Evolutionary conservation across 192 early-diverging fungal species (phyloP).

Genomic region (Podochytrium sp.): DNA sequence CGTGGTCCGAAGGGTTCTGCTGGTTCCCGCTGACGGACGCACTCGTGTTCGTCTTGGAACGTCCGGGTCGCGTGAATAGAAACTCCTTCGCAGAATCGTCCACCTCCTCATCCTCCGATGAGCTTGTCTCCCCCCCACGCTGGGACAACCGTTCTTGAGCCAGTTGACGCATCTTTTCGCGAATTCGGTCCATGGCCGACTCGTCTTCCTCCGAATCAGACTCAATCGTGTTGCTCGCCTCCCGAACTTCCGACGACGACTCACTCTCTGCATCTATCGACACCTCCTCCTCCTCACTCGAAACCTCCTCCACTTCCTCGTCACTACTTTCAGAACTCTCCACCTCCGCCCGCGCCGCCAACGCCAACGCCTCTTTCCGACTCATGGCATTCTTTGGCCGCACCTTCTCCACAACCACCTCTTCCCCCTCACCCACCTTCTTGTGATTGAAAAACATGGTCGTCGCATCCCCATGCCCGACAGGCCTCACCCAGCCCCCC

Average conservation of each 20-base stretch:
- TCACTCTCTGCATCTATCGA: not conserved
- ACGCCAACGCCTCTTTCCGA: not conserved
- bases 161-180: not conserved
- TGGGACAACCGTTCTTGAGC: slow-evolving; percentile 2
- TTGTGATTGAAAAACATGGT: slow-evolving; percentile 2
- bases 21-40: no score
- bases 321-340: not conserved
- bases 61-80: not conserved
- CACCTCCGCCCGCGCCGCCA: not conserved
- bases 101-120: no score
- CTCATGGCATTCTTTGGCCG: not conserved
- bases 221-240: not conserved
- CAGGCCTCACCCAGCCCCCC: slow-evolving; percentile 3
- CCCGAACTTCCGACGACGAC: not conserved
- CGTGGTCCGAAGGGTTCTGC: not conserved
- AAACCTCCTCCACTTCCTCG: not conserved
- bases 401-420: not conserved
- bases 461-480: slow-evolving; percentile 15
- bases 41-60: not conserved
- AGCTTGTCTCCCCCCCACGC: no score
- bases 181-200: slow-evolving; percentile 21
- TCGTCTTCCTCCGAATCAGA: slow-evolving; percentile 7
- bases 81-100: not conserved
- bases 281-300: not conserved
- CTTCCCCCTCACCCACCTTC: not conserved